Evolutionary conservation across 495 filamentous ascomycete species (phyloP).

Genomic region (Entonaema liquescens): DNA sequence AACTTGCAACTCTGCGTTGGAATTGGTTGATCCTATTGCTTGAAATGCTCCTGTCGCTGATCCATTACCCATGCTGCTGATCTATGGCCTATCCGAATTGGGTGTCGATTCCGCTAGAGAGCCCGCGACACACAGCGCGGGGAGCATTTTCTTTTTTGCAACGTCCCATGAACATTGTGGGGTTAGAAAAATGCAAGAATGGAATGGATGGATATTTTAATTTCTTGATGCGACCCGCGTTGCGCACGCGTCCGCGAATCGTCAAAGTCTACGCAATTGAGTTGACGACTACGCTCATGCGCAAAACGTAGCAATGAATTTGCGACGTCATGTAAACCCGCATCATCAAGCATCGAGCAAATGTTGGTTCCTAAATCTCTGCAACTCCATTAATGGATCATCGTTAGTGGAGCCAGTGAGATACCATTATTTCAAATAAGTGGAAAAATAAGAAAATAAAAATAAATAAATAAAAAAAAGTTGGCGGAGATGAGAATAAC

Average conservation of each 20-base stretch:
- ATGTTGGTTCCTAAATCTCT: slow-evolving; percentile 3
- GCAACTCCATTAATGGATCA: slow-evolving; percentile 5
- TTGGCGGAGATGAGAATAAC: slow-evolving; percentile 6
- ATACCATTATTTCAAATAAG: background rate
- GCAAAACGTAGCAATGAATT: background rate
- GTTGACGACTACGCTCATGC: slow-evolving; percentile 15
- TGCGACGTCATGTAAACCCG: background rate
- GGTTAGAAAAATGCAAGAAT: slow-evolving; percentile 6
- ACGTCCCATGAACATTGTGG: slow-evolving; percentile 25
- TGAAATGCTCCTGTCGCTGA: slow-evolving; percentile 18
- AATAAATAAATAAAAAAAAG: slow-evolving; percentile 7
- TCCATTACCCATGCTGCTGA: slow-evolving; percentile 1
- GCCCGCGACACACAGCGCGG: slow-evolving; percentile 8
- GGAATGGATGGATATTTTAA: background rate
- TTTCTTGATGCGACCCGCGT: slow-evolving; percentile 20
- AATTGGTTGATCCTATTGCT: slow-evolving; percentile 45
- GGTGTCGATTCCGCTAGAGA: slow-evolving; percentile 27
- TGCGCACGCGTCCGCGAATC: slow-evolving; percentile 15
- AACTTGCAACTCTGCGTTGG: slow-evolving; percentile 18
- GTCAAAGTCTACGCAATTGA: slow-evolving; percentile 18
- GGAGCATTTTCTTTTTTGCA: slow-evolving; percentile 13
- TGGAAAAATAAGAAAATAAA: too few species aligned
- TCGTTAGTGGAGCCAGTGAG: slow-evolving; percentile 1
- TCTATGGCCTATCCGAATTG: slow-evolving; percentile 22
- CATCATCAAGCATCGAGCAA: background rate